Percentiles rank a stretch among this genome's conserved stretches.
These are phyloP conservation scores for Lindgomyces ingoldianus DNA, from an alignment of 495 filamentous ascomycete genomes.

Conservation along the genomic window DNA sequence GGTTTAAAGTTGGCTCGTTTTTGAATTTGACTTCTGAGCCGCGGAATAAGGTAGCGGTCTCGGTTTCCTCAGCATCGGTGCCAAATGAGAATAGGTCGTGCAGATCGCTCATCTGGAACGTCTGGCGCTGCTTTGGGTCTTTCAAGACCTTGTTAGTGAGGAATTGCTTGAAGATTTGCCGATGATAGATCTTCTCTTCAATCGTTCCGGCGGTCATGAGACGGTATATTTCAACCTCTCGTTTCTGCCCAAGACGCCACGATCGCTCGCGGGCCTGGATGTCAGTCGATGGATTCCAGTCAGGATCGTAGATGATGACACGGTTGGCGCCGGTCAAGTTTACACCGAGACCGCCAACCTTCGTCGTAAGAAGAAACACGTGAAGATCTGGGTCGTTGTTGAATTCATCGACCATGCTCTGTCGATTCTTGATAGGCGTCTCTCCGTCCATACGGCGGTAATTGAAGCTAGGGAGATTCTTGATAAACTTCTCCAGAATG, in stretches of 20 bases:
- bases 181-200: conserved; percentile 98
- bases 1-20: conserved; percentile 40
- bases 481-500: conserved; percentile 80
- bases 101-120: conserved; percentile 80
- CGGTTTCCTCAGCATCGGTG: conserved; percentile 62
- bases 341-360: conserved; percentile 89
- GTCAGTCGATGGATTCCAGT: conserved; percentile 96
- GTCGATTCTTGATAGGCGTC: conserved; percentile 79
- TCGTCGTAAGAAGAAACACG: conserved; percentile 90
- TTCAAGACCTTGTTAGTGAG: conserved; percentile 90
- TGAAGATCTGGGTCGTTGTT: conserved; percentile 77
- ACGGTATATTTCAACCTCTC: conserved; percentile 89
- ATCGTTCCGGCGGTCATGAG: conserved; percentile 97
- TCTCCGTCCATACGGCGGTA: conserved; percentile 92
- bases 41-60: conserved; percentile 82
- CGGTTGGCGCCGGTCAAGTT: conserved; percentile 94
- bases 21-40: conserved; percentile 71
- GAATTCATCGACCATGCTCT: conserved; percentile 85
- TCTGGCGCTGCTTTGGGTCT: conserved; percentile 85
- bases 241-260: conserved; percentile 93
- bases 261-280: conserved; percentile 93
- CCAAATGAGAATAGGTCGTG: conserved; percentile 88
- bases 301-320: conserved; percentile 95
- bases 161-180: conserved; percentile 97
- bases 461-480: conserved; percentile 64